Evolutionary conservation across 306 rosid genomes (phyloP), one percentile per base, ranked within the genome.

Genomic region (Erythrophleum fordii): DNA sequence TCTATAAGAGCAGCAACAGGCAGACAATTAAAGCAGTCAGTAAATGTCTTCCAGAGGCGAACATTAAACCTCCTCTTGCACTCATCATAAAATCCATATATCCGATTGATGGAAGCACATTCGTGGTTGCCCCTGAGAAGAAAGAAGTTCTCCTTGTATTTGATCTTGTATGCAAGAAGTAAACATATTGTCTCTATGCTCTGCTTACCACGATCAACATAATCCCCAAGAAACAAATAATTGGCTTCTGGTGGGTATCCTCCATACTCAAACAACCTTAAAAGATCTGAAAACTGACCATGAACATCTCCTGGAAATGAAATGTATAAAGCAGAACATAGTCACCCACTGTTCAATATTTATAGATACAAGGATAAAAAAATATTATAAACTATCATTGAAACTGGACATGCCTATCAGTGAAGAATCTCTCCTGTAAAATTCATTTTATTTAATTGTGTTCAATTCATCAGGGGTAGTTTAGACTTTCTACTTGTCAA

Each of bases 161-260:
- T 89, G 76, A 89, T 78, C 85, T 89, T 89, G 83, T 89, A 89
- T 0, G 92, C 87, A 62, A 89, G 90, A 75, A 89, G 92, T 80
- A 89, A 90, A 90, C 92, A 89, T 34, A 89, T 86, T 18, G 92
- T 89, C 85, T 89, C 90, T 69, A 89, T 84, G 83, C 92, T 86
- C 81, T 89, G 92, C 88, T 89, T 89, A 37, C 92, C 92, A 58
- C 92, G 92, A 72, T 89, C 92, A 69, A 89, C 92, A 80, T 89
- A 89, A 74, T 89, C 92, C 13, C 92, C 92, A 14, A 89, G 82
- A 85, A 89, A 89, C 82, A 89, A 85, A 78, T 89, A 89, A 77
- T 89, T 89, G 25, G 92, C 92, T 72, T 86, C 90, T 0, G 92
- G 92, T 20, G 92, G 92, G 80, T 67, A 89, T 22, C 92, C 92